Evolutionary conservation across 164 flowering plant species (phyloP), one percentile per base, ranked within the genome.

Genomic region (Macadamia tetraphylla): DNA sequence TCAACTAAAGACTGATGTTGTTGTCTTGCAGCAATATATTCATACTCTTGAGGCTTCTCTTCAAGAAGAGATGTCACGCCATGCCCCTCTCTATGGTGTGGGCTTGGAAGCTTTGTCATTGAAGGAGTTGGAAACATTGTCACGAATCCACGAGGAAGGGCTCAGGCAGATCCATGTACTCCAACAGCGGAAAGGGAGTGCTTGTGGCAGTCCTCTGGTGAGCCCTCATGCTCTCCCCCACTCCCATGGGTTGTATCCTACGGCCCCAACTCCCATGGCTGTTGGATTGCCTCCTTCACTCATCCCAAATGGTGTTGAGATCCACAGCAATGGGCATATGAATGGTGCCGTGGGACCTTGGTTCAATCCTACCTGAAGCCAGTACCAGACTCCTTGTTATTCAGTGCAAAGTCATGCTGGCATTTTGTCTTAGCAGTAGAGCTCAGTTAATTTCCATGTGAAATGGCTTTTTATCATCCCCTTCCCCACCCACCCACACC

Each of bases 51-150:
- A 92, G 77, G 74, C 78, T 52, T 85, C 89, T 40, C 87, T 90
- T 71, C 97, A 85, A 72, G 99, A 95, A 74, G 99, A 95, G 77
- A 95, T 95, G 94, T 81, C 98, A 1, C 84, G 98, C 6, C 98
- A 95, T 80, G 98, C 99, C 10, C 99, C 99, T 59, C 90, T 95
- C 0, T 95, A 95, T 71, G 99, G 99, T 63, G 99, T 83, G 10
- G 97, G 97, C 29, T 75, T 95, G 78, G 99, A 95, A 73, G 84
- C 88, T 65, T 78, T 95, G 29, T 92, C 99, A 29, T 79, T 89
- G 93, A 85, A 86, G 75, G 99, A 95, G 80, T 75, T 95, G 74
- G 98, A 95, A 73, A 95, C 99, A 3, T 43, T 95, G 49, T 74
- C 98, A 1, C 89, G 92, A 11, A 95, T 95, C 55, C 99, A 95